A percentile compares a stretch with the other conserved stretches of the same genome.
Evolutionary conservation across 1,284 basidiomycete species (phyloP).

Genomic region (Ustilago sp.): DNA sequence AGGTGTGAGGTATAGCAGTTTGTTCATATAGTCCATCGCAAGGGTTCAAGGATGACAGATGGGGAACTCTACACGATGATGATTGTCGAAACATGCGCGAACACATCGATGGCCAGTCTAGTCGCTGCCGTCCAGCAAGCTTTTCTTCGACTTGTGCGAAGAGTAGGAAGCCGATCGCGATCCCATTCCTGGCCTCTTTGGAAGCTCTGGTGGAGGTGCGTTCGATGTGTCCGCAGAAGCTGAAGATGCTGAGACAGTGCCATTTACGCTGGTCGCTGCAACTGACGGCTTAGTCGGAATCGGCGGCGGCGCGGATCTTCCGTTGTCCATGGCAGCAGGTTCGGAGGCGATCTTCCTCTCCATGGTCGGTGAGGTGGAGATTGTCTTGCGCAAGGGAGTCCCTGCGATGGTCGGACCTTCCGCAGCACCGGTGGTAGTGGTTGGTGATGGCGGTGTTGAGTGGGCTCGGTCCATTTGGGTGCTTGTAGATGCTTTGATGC

Average conservation of each 20-base stretch:
- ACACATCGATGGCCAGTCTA: not conserved
- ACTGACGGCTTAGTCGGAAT: constrained; percentile 41
- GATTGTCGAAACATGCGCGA: not conserved
- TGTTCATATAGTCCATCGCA: not conserved
- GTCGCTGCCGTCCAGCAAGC: constrained; percentile 49
- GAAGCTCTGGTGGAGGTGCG: constrained; percentile 36
- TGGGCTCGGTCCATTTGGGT: constrained; percentile 3
- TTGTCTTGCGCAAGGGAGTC: constrained; percentile 25
- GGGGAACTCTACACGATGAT: not conserved
- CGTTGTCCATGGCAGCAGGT: constrained; percentile 17
- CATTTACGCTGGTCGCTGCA: not conserved
- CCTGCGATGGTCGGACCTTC: constrained; percentile 3
- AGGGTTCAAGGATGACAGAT: not conserved
- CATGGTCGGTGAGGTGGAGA: constrained; percentile 28
- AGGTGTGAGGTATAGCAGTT: not conserved
- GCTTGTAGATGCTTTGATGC: not conserved
- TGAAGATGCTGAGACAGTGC: not conserved
- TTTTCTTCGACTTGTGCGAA: constrained; percentile 43
- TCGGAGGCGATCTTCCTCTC: constrained; percentile 37
- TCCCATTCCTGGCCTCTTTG: constrained; percentile 38
- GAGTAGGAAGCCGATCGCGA: constrained; percentile 44
- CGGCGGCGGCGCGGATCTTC: constrained; percentile 32
- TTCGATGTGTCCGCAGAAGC: constrained; percentile 5
- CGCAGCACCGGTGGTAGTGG: not conserved
- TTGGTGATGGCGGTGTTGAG: constrained; percentile 27